Conservation (phyloP, 2,329 filamentous ascomycete genomes). For the Neurospora sp. region DNA sequence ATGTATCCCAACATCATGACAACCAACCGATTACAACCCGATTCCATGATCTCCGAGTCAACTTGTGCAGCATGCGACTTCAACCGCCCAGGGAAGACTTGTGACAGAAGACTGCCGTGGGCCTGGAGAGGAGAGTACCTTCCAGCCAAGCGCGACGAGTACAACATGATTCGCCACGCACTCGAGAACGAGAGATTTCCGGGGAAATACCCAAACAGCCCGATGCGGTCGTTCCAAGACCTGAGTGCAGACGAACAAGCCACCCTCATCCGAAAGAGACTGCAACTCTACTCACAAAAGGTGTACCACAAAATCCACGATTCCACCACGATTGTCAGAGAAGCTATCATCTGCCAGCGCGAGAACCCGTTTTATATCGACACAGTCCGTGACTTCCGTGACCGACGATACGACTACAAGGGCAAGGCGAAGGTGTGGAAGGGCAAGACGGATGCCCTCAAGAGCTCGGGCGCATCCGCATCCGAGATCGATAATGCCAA, state of each 20-base stretch:
- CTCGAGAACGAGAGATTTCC: conserved; percentile 91
- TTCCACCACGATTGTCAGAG: conserved; percentile 79
- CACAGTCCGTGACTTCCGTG: conserved; percentile 90
- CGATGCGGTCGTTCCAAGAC: conserved; percentile 68
- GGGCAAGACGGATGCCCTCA: conserved; percentile 81
- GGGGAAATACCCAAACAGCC: conserved; percentile 60
- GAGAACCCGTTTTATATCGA: conserved; percentile 98
- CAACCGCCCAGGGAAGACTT: conserved; percentile 94
- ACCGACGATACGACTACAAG: conserved; percentile 97
- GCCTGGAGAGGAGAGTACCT: conserved; percentile 97
- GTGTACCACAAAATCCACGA: conserved; percentile 99
- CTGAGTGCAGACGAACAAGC: conserved; percentile 76
- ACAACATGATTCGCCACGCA: conserved; percentile 95
- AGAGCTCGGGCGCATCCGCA: conserved; percentile 65
- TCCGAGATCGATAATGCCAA: conserved; percentile 84
- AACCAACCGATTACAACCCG: conserved; percentile 90
- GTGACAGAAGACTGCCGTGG: conserved; percentile 90
- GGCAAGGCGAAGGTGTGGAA: conserved; percentile 98
- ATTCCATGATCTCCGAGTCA: conserved; percentile 97
- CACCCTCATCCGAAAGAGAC: conserved; percentile 66
- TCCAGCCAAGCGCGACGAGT: conserved; percentile 91
- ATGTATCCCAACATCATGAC: conserved; percentile 99
- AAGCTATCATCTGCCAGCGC: conserved; percentile 95
- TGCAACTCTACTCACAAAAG: conserved; percentile 93
- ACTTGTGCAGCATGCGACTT: conserved; percentile 98